Evolutionary conservation across 129 eudicot genomes (phyloP).

Genomic region (Saussurea involucrata): DNA sequence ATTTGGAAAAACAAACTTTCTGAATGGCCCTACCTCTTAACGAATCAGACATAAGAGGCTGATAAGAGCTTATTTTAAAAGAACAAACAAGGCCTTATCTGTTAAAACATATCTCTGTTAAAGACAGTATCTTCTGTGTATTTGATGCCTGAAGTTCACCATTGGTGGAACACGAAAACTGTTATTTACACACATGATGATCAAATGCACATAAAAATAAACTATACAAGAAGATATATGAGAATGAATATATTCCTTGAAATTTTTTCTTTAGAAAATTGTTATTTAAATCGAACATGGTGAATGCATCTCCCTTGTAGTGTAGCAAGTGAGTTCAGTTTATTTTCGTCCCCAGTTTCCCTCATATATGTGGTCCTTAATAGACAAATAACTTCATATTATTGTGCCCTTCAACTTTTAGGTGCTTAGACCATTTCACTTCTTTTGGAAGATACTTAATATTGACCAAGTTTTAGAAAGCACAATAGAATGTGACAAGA

Average conservation of each 20-base stretch:
- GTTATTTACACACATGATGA: not conserved
- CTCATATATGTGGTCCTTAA: not conserved
- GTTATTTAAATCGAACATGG: not conserved
- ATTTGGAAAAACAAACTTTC: too few relatives aligned
- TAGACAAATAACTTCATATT: not conserved
- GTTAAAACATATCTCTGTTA: not conserved
- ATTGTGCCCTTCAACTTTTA: not conserved
- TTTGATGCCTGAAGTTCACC: not conserved
- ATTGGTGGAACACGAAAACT: not conserved
- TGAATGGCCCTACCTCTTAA: too few relatives aligned
- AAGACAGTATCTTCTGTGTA: not conserved
- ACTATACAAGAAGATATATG: not conserved
- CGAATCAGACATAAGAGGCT: too few relatives aligned
- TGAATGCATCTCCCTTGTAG: not conserved
- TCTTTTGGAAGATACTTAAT: not conserved
- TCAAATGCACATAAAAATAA: slow-evolving; percentile 1
- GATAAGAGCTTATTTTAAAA: too few relatives aligned
- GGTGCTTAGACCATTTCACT: not conserved
- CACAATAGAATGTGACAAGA: slow-evolving; percentile 5
- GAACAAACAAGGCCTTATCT: too few relatives aligned
- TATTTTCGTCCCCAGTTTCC: not conserved
- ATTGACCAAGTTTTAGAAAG: not conserved
- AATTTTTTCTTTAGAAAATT: not conserved
- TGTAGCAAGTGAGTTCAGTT: not conserved
- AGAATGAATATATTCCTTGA: not conserved